Percentiles rank a stretch among this genome's conserved stretches.
Conservation (phyloP, 371 early-diverging fungal species). For the Mucor plumbeus region DNA sequence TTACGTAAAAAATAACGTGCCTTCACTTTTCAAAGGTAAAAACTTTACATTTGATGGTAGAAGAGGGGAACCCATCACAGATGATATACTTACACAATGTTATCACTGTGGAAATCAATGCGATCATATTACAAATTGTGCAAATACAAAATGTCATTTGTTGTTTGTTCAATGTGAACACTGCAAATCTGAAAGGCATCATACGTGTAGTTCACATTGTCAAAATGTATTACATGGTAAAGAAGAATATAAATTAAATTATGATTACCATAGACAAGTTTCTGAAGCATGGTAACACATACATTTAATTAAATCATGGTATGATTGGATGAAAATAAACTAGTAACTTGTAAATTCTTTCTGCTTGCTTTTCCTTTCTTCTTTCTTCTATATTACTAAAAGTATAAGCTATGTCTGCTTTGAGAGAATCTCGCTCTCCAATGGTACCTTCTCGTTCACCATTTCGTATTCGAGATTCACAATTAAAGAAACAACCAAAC, state of each 20-base stretch:
- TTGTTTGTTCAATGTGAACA: constrained; percentile 72
- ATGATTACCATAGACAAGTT: constrained; percentile 57
- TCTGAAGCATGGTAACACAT: constrained; percentile 15
- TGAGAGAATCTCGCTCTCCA: constrained; percentile 18
- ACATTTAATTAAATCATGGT: neutral
- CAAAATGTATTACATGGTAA: constrained; percentile 50
- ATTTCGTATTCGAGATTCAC: constrained; percentile 36
- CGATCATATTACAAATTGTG: constrained; percentile 70
- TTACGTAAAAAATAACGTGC: constrained; percentile 44
- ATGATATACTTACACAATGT: constrained; percentile 67
- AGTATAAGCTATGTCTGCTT: neutral
- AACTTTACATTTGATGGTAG: constrained; percentile 85
- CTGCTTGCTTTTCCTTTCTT: neutral
- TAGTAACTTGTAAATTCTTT: constrained; percentile 2
- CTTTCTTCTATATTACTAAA: neutral
- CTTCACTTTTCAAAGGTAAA: constrained; percentile 72
- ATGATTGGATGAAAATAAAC: constrained; percentile 9
- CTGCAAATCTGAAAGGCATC: constrained; percentile 57
- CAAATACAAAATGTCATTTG: constrained; percentile 69
- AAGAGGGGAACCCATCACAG: constrained; percentile 72
- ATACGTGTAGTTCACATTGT: constrained; percentile 68
- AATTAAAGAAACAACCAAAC: constrained; percentile 13
- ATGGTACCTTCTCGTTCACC: constrained; percentile 24
- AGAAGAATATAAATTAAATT: constrained; percentile 33
- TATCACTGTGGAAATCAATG: constrained; percentile 74